Conservation (phyloP, 1,139 yeast genomes). For the Candida sojae region DNA sequence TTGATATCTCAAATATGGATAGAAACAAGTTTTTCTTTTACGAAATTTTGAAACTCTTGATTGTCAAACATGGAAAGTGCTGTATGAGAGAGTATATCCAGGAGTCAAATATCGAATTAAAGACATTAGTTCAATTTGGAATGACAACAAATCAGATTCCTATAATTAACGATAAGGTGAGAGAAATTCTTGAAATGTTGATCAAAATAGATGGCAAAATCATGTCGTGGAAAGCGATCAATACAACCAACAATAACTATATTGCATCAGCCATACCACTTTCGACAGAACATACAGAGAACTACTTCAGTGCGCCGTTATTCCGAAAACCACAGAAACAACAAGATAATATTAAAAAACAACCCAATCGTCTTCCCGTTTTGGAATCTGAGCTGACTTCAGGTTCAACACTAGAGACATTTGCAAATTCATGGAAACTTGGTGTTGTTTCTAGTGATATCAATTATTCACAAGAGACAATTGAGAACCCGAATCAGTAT, state of each 20-base stretch:
- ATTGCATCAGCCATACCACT: constrained; percentile 16
- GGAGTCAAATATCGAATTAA: constrained; percentile 25
- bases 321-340: constrained; percentile 2
- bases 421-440: constrained; percentile 9
- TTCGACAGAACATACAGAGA: constrained; percentile 13
- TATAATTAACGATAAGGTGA: constrained; percentile 22
- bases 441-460: constrained; percentile 6
- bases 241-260: constrained; percentile 7
- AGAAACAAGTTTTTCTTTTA: constrained; percentile 26
- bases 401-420: constrained; percentile 1
- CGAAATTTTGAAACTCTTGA: constrained; percentile 25
- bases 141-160: constrained; percentile 24
- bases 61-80: constrained; percentile 32
- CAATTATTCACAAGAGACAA: constrained; percentile 2
- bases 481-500: neutral
- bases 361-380: neutral
- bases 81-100: constrained; percentile 35
- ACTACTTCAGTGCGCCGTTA: constrained; percentile 11
- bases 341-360: neutral
- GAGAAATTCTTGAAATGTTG: constrained; percentile 23
- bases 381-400: neutral
- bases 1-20: constrained; percentile 22
- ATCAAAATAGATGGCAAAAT: constrained; percentile 14
- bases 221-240: constrained; percentile 22
- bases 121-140: constrained; percentile 34